A percentile compares a stretch with the other conserved stretches of the same genome.
These are phyloP conservation scores for Lactarius tabidus DNA, from an alignment of 768 basidiomycete species.

Conservation along the genomic window DNA sequence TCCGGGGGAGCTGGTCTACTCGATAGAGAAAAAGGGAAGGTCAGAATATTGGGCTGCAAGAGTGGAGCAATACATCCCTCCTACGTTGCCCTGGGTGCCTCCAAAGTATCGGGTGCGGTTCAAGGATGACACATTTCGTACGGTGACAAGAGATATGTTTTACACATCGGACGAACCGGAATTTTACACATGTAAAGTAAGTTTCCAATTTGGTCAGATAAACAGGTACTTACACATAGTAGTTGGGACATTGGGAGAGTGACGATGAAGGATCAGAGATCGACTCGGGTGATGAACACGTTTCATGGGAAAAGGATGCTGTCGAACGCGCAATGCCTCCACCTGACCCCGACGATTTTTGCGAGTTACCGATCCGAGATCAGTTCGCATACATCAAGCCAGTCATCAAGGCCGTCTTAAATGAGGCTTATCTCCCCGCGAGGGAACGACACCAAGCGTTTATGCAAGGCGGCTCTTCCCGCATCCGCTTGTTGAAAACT, in stretches of 20 bases:
- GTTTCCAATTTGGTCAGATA: slow-evolving; percentile 4
- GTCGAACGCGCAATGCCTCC: slow-evolving; percentile 42
- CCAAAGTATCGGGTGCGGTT: slow-evolving; percentile 56
- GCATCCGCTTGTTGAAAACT: slow-evolving; percentile 37
- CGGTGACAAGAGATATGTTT: slow-evolving; percentile 50
- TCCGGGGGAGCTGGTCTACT: slow-evolving; percentile 66
- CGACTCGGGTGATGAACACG: slow-evolving; percentile 28
- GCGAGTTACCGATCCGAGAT: slow-evolving; percentile 44
- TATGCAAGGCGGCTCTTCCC: slow-evolving; percentile 52
- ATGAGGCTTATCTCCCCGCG: slow-evolving; percentile 53
- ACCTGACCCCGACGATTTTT: slow-evolving; percentile 43
- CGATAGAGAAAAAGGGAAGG: slow-evolving; percentile 37
- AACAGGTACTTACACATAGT: neutral
- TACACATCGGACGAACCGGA: slow-evolving; percentile 52
- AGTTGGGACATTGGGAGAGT: slow-evolving; percentile 59
- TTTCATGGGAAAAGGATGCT: slow-evolving; percentile 29
- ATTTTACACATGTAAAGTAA: slow-evolving; percentile 61
- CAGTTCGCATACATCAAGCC: slow-evolving; percentile 68
- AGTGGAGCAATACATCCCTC: slow-evolving; percentile 49
- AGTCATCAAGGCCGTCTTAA: slow-evolving; percentile 56
- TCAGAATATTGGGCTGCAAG: slow-evolving; percentile 63
- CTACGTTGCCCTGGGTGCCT: slow-evolving; percentile 35
- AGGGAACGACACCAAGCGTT: slow-evolving; percentile 46
- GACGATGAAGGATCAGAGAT: slow-evolving; percentile 34
- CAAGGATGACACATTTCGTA: slow-evolving; percentile 46